Percentiles rank a stretch among this genome's conserved stretches.
Evolutionary conservation across 169 alveolate genomes (phyloP).

Genomic region (Cryptosporidium muris): DNA sequence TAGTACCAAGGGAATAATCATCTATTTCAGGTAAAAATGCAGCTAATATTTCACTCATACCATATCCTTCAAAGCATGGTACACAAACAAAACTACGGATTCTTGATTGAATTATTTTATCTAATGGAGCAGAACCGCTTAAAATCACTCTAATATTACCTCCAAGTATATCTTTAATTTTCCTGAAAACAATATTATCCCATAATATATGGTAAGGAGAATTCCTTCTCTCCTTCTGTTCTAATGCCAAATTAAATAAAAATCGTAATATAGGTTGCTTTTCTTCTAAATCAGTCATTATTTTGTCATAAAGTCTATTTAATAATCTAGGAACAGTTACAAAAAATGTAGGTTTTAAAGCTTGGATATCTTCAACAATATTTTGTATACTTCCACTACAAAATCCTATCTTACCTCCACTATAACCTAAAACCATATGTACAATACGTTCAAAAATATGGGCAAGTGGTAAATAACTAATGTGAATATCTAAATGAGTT

Average conservation of each 20-base stretch:
- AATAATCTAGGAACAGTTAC: constrained; percentile 94
- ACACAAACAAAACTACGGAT: constrained; percentile 82
- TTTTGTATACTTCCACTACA: constrained; percentile 82
- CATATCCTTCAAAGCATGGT: constrained; percentile 91
- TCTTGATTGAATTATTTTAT: constrained; percentile 82
- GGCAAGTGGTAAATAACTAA: constrained; percentile 84
- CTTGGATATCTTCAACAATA: constrained; percentile 82
- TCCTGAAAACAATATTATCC: constrained; percentile 77
- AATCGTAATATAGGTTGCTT: constrained; percentile 76
- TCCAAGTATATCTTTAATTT: constrained; percentile 87
- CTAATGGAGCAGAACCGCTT: constrained; percentile 91
- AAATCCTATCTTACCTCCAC: constrained; percentile 79
- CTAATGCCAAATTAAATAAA: constrained; percentile 82
- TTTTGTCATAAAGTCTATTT: constrained; percentile 89
- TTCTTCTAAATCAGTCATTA: constrained; percentile 79
- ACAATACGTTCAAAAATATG: constrained; percentile 84
- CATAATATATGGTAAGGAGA: constrained; percentile 68
- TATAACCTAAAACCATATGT: constrained; percentile 66
- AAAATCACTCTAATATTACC: constrained; percentile 87
- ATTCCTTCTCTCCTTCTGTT: constrained; percentile 22
- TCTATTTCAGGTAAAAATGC: constrained; percentile 79
- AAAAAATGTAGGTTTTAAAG: constrained; percentile 92
- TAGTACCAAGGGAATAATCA: constrained; percentile 80
- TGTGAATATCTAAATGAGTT: constrained; percentile 75
- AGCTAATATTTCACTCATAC: constrained; percentile 92